Base-by-base conservation (phyloP, 75 land plant genomes). In the Selaginella moellendorffii region DNA sequence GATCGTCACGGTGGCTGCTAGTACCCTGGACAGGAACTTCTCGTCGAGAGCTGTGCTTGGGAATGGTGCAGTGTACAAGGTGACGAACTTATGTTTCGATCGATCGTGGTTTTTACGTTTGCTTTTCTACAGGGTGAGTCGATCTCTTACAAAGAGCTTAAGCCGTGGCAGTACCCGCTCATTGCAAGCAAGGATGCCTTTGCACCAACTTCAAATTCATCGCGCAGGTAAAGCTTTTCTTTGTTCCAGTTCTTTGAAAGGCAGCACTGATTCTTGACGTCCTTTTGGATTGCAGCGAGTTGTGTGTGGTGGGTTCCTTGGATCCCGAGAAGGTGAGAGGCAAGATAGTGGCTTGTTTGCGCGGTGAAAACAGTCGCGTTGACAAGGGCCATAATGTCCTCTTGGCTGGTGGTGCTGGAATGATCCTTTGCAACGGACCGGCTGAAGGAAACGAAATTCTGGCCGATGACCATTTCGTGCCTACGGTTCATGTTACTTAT, bases 321-420 rank as follows among this genome's bases (percentile, higher is more conserved):
- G 81, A 83, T 29, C 76, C 77, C 0, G 51, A 30, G 63, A 83
- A 79, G 69, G 74, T 72, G 64, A 61, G 63, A 62, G 83, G 86
- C 12, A 85, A 82, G 76, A 77, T 79, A 14, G 73, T 84, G 46
- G 80, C 74, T 0, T 82, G 86, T 65, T 26, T 75, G 42, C 71
- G 74, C 12, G 86, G 86, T n/a, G 53, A 61, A 2, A 68, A 24
- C 30, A 61, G 70, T 1, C 71, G 81, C 28, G 71, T 76, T 1
- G 71, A 64, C 27, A 83, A 81, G 71, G 84, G 79, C 12, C 46
- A 62, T 31, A 26, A 52, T 14, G 79, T 74, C 23, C 14, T 17
- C 0, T 14, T 0, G 1, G 84, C 87, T 1, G 81, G 90, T 1
- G 84, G 80, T 1, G 67, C 20, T 1, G 86, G 84, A 18, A 72